Base-by-base conservation (phyloP, 78 protist genomes). In the Dictyostelium firmibasis region DNA sequence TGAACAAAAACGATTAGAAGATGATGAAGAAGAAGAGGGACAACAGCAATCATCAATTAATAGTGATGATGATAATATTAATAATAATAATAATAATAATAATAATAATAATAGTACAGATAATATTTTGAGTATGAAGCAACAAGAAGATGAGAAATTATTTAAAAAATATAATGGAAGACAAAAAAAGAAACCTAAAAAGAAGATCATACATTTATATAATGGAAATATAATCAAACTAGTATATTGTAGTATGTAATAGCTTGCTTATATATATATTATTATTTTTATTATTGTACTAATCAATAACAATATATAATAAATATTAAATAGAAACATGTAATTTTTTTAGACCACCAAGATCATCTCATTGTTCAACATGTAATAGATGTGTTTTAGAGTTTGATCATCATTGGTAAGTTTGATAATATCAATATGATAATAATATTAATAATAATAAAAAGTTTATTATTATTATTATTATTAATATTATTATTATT, bases 321-420 rank as follows among this genome's bases (percentile, higher is more conserved):
- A 29, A 31, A 69, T 8, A 13, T 0, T 29, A 84, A 36, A 7
- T 44, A 86, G 92, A 87, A 78, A 76, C 93, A 77, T 87, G 93
- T 62, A 57, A 78, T 64, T 53, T 87, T 36, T 78, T 60, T 77
- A 76, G 93, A 87, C 93, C 93, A 64, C 93, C 93, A 13, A 75
- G 93, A 78, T 53, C 79, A 36, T 78, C 93, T 35, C 93, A 87
- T 87, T 87, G 93, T 20, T 35, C 74, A 38, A 83, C 81, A 20
- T 87, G 93, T 60, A 78, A 87, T 77, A 29, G 85, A 60, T 87
- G 93, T 78, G 93, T 87, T 4, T 35, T 78, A 10, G 93, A 87
- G 16, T 87, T 87, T 77, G 93, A 87, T 78, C 93, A 87, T 60
- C 93, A 87, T 78, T 87, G 91, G 36, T 20, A 77, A 29, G 27